Conservation (phyloP, 208 protist species). For the Phytomonas sp. region DNA sequence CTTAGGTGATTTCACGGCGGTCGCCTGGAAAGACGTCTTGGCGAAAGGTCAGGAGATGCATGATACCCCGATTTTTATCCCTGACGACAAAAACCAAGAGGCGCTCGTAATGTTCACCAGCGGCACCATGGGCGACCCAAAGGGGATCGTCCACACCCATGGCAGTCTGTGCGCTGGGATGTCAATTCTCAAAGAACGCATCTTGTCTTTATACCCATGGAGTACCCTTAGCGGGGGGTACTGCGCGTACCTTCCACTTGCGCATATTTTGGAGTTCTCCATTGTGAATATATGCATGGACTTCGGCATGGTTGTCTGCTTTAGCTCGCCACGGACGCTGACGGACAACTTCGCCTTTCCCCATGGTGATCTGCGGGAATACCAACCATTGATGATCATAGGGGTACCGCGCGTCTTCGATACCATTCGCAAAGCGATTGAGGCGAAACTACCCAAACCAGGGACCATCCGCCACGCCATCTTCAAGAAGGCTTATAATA, state of each 20-base stretch:
- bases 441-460: constrained; percentile 46
- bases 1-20: constrained; percentile 19
- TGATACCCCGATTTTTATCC: constrained; percentile 14
- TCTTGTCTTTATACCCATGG: constrained; percentile 21
- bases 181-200: constrained; percentile 4
- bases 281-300: constrained; percentile 65
- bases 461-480: constrained; percentile 52
- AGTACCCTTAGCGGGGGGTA: constrained; percentile 43
- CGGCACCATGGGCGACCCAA: constrained; percentile 86
- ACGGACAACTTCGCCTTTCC: constrained; percentile 57
- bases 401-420: constrained; percentile 86
- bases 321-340: constrained; percentile 68
- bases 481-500: constrained; percentile 65
- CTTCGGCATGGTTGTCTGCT: constrained; percentile 60
- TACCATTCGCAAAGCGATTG: constrained; percentile 61
- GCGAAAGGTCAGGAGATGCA: constrained; percentile 19
- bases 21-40: constrained; percentile 44
- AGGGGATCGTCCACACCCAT: constrained; percentile 84
- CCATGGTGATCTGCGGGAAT: constrained; percentile 77
- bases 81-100: constrained; percentile 25
- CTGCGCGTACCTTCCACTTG: constrained; percentile 85
- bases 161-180: constrained; percentile 47
- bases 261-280: constrained; percentile 90
- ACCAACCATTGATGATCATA: constrained; percentile 50
- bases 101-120: constrained; percentile 82